phyloP scores from a whole-genome alignment of 345 rosid genomes.

The Zanthoxylum bungeanum region DNA sequence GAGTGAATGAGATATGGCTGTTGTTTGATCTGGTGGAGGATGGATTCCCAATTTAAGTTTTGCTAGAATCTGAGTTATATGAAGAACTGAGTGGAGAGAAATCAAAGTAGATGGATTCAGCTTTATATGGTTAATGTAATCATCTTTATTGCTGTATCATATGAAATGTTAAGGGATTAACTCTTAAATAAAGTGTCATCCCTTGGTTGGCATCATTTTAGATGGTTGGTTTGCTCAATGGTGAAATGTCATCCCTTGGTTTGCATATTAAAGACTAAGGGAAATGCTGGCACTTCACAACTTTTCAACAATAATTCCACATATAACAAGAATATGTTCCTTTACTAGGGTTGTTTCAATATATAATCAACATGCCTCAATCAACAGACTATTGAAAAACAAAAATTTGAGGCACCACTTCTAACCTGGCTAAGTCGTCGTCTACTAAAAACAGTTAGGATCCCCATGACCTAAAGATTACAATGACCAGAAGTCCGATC shows the following conservation, averaged over 20 bases:
- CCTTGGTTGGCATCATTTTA: not conserved
- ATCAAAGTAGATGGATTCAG: not conserved
- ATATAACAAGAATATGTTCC: constrained; percentile 14
- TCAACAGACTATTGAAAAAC: constrained; percentile 26
- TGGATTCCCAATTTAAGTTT: not conserved
- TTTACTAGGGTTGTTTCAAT: constrained; percentile 14
- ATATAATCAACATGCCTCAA: constrained; percentile 27
- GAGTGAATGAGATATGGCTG: constrained; percentile 88
- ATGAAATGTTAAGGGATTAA: not conserved
- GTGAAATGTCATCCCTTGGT: not conserved
- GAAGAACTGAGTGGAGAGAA: not conserved
- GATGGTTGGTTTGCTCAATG: not conserved
- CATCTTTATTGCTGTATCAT: not conserved
- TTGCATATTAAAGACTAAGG: not conserved
- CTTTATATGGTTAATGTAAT: not conserved
- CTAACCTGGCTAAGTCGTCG: constrained; percentile 21
- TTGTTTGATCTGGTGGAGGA: constrained; percentile 42
- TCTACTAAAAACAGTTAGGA: constrained; percentile 20
- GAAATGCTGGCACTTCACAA: constrained; percentile 18
- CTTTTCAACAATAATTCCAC: constrained; percentile 7
- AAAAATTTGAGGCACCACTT: constrained; percentile 30
- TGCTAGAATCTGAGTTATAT: not conserved
- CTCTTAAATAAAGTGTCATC: not conserved
- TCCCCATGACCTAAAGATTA: constrained; percentile 24
- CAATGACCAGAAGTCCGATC: constrained; percentile 40